A percentile compares a stretch with the other conserved stretches of the same genome.
These are phyloP conservation scores for Phylloporus sp. DNA, from an alignment of 768 basidiomycete genomes.

Conservation along the genomic window DNA sequence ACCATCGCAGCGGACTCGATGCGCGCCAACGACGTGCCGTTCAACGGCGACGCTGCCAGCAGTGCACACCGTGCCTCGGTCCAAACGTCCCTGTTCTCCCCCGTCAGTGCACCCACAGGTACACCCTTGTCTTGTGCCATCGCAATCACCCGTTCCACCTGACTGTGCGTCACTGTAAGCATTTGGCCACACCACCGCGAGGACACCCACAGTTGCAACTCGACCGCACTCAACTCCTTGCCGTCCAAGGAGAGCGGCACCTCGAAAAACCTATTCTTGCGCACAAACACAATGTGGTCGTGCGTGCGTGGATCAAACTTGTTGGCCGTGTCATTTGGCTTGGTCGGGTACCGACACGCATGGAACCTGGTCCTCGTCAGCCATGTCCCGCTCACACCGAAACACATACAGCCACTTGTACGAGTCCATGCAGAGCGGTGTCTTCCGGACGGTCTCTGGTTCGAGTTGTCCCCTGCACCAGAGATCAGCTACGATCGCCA, in stretches of 20 bases:
- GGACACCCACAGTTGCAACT: conserved; percentile 65
- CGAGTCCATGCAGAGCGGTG: conserved; percentile 87
- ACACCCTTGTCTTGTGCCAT: conserved; percentile 42
- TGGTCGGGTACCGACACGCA: conserved; percentile 79
- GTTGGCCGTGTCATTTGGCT: conserved; percentile 75
- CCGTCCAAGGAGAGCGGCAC: conserved; percentile 68
- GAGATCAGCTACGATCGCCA: neutral
- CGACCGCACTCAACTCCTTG: conserved; percentile 67
- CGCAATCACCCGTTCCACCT: conserved; percentile 66
- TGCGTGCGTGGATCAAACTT: conserved; percentile 73
- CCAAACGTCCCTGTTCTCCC: conserved; percentile 90
- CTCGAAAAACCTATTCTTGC: conserved; percentile 89
- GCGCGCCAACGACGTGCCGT: conserved; percentile 62
- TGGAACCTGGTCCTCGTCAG: conserved; percentile 64
- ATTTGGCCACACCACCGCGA: neutral
- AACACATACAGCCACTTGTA: conserved; percentile 82
- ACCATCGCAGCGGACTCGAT: conserved; percentile 91
- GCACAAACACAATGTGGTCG: conserved; percentile 87
- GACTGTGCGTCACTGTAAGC: conserved; percentile 36
- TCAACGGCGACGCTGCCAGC: conserved; percentile 58
- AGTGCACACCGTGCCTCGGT: conserved; percentile 68
- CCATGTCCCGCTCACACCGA: neutral
- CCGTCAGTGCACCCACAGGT: conserved; percentile 79
- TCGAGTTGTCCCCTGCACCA: conserved; percentile 63
- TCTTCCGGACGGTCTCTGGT: conserved; percentile 79